Evolutionary conservation across 345 rosid genomes (phyloP), one percentile per base, ranked within the genome.

Genomic region (Ceriops zippeliana): DNA sequence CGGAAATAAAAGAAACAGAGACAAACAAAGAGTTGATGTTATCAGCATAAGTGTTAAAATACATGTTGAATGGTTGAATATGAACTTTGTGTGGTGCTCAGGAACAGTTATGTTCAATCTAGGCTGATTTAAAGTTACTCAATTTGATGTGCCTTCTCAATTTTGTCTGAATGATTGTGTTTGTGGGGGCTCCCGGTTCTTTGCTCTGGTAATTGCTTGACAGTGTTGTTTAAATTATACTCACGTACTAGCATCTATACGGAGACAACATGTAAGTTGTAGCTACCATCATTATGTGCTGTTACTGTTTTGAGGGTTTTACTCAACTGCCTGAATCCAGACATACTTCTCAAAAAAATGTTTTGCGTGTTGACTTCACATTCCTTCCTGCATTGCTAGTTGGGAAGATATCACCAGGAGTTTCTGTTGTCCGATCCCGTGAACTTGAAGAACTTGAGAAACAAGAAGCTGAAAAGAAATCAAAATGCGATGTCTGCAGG

Each of bases 361-460:
- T 32, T 26, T 27, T 7, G 0, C 9, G 13, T 28, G 46, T 62
- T 6, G 3, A 11, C 7, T 59, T 70, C 59, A 42, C 22, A 30
- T 26, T 10, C 27, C 28, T 58, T 71, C 52, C 26, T 70, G 27
- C 52, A 65, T 73, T 81, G 70, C 11, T 60, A 91, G 96, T 65
- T 67, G 90, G 87, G 64, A 87, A 84, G 74, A 78, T 89, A 68
- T 78, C 91, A 13, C 73, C 88, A 17, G 75, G 85, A 67, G 87
- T 86, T 30, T 79, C 93, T 1, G 67, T 91, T 24, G 88, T 84
- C 59, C 82, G 83, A 61, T 85, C 72, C 71, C 88, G 86, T 21
- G 96, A 87, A 16, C 91, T 96, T 5, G 70, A 83, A 22, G 86
- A 89, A 69, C 76, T 86, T 4, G 86, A 85, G 73, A 42, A 61